These are phyloP conservation scores for Oenanthe javanica DNA, from an alignment of 140 eudicot species.

Conservation along the genomic window DNA sequence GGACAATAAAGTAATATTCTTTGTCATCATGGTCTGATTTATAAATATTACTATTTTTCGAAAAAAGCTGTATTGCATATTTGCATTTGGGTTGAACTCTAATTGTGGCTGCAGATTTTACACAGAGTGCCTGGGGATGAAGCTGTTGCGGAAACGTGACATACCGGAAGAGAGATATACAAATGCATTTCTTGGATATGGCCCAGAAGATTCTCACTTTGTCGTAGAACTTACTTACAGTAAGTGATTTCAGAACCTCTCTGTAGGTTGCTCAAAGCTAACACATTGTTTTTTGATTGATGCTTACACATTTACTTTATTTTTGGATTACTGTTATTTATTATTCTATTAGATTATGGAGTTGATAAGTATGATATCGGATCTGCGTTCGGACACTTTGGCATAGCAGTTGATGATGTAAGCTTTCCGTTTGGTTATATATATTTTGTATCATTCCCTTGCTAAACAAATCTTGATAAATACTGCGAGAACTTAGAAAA, in stretches of 20 bases:
- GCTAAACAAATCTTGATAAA: not conserved
- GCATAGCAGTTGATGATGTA: slow-evolving; percentile 95
- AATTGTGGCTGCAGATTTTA: slow-evolving; percentile 55
- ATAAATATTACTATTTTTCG: not conserved
- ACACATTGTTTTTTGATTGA: not conserved
- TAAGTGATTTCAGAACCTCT: slow-evolving; percentile 24
- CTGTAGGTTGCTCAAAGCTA: too few relatives aligned
- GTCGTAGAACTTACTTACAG: slow-evolving; percentile 64
- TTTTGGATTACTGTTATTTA: not conserved
- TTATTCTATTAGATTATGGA: slow-evolving; percentile 52
- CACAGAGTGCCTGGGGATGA: slow-evolving; percentile 93
- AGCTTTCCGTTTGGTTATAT: slow-evolving; percentile 17
- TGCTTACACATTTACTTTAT: not conserved
- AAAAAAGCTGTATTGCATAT: slow-evolving; percentile 25
- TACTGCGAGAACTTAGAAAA: not conserved
- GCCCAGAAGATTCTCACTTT: slow-evolving; percentile 73
- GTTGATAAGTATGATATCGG: slow-evolving; percentile 71
- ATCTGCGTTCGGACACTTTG: slow-evolving; percentile 79
- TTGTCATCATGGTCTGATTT: not conserved
- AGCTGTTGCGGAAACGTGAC: slow-evolving; percentile 60
- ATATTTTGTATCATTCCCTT: not conserved
- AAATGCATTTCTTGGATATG: slow-evolving; percentile 76
- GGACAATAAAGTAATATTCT: slow-evolving; percentile 54
- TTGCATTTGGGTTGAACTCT: not conserved
- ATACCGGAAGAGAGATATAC: slow-evolving; percentile 62